Evolutionary conservation across 2,329 filamentous ascomycete species (phyloP).

Genomic region (Aspergillus hortae): DNA sequence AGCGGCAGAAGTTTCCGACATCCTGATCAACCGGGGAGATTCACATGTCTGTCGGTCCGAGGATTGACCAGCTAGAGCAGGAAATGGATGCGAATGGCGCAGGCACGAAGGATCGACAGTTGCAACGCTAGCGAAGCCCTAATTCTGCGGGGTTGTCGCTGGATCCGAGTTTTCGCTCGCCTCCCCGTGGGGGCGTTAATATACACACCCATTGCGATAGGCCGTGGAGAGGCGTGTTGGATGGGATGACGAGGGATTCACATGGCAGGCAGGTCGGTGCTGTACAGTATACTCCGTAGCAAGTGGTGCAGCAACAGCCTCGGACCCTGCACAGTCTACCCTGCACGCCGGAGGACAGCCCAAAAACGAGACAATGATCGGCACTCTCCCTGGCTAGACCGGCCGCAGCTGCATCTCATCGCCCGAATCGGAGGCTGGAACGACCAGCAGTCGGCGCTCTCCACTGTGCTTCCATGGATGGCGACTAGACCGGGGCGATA

Average conservation of each 20-base stretch:
- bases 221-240: neutral
- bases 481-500: neutral
- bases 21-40: neutral
- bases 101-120: slow-evolving; percentile 5
- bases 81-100: neutral
- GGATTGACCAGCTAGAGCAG: neutral
- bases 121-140: slow-evolving; percentile 2
- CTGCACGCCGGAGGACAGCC: too few relatives aligned
- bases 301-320: neutral
- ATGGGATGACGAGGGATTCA: too few relatives aligned
- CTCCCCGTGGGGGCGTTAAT: neutral
- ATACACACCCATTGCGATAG: neutral
- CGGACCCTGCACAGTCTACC: neutral
- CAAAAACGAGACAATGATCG: neutral
- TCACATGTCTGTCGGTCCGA: slow-evolving; percentile 17
- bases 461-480: neutral
- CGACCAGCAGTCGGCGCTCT: neutral
- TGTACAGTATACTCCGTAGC: neutral
- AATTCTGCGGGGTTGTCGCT: slow-evolving; percentile 5
- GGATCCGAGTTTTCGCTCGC: neutral
- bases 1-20: neutral
- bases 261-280: too few relatives aligned
- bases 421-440: neutral
- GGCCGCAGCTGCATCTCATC: neutral
- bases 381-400: neutral